These are phyloP conservation scores for Lactarius tabidus DNA, from an alignment of 768 basidiomycete species.

Conservation along the genomic window DNA sequence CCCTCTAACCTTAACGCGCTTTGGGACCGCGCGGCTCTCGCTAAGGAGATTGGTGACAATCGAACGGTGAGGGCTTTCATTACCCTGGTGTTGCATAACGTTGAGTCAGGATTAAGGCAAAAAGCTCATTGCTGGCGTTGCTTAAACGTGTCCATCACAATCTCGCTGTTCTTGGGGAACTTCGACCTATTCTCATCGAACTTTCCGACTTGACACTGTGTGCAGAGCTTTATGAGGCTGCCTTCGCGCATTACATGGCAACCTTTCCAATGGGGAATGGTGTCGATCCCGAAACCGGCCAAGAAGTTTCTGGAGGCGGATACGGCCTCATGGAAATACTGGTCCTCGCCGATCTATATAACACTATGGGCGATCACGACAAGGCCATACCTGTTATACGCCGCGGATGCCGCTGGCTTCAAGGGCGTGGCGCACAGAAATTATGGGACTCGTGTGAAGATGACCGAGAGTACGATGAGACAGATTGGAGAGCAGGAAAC, in stretches of 20 bases:
- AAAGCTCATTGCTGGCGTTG: slow-evolving; percentile 62
- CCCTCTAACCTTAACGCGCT: slow-evolving; percentile 79
- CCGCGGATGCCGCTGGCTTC: slow-evolving; percentile 85
- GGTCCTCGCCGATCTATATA: slow-evolving; percentile 80
- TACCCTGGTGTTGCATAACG: background rate
- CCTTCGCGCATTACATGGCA: slow-evolving; percentile 64
- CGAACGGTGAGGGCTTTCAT: slow-evolving; percentile 47
- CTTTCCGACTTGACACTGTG: slow-evolving; percentile 63
- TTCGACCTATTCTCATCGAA: slow-evolving; percentile 74
- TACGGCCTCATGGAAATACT: slow-evolving; percentile 71
- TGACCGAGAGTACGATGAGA: slow-evolving; percentile 82
- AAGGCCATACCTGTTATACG: slow-evolving; percentile 66
- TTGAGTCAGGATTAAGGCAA: slow-evolving; percentile 40
- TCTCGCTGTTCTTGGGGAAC: slow-evolving; percentile 69
- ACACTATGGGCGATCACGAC: slow-evolving; percentile 63
- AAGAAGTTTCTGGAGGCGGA: slow-evolving; percentile 31
- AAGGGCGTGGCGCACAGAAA: slow-evolving; percentile 65
- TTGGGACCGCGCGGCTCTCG: slow-evolving; percentile 84
- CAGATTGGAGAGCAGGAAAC: slow-evolving; percentile 32
- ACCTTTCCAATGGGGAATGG: slow-evolving; percentile 50
- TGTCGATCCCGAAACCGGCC: slow-evolving; percentile 27
- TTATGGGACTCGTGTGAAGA: slow-evolving; percentile 83
- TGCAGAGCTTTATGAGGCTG: slow-evolving; percentile 61
- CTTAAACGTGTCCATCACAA: slow-evolving; percentile 77
- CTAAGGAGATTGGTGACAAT: slow-evolving; percentile 69